Percentiles rank a stretch among this genome's conserved stretches.
Conservation (phyloP, 2,329 filamentous ascomycete species). For the Rhexocercosporidium sp. region DNA sequence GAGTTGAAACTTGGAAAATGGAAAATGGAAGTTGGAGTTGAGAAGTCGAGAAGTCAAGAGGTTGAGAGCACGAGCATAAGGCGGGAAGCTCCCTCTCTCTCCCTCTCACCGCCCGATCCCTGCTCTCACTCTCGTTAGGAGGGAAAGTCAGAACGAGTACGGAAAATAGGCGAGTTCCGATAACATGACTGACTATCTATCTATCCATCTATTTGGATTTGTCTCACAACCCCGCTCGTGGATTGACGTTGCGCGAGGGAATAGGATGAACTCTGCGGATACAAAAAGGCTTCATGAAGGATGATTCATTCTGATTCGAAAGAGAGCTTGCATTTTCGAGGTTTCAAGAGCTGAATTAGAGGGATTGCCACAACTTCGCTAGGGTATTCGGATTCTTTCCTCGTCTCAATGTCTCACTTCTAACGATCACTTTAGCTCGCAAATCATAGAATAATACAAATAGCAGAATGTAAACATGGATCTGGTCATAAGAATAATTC, state of each 20-base stretch:
- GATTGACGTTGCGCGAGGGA: too few relatives aligned
- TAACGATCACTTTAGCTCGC: neutral
- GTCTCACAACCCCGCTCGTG: neutral
- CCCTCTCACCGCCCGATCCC: slow-evolving; percentile 5
- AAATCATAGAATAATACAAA: too few relatives aligned
- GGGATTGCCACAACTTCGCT: too few relatives aligned
- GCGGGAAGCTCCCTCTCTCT: neutral
- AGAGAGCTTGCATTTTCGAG: too few relatives aligned
- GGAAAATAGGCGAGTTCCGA: neutral
- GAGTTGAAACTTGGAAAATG: neutral
- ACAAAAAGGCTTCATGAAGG: too few relatives aligned
- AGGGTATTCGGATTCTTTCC: too few relatives aligned
- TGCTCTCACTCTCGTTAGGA: neutral
- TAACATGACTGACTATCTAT: neutral
- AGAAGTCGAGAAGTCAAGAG: neutral
- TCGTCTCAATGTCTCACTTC: neutral
- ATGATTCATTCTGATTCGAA: too few relatives aligned
- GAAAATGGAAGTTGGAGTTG: neutral
- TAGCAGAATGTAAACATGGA: neutral
- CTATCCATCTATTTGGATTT: too few relatives aligned
- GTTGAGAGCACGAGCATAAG: slow-evolving; percentile 6
- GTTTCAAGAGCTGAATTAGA: too few relatives aligned
- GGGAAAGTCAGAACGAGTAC: too few relatives aligned
- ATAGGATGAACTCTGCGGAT: too few relatives aligned
- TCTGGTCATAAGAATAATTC: slow-evolving; percentile 4